Percentiles rank a stretch among this genome's conserved stretches.
Evolutionary conservation across 2,329 filamentous ascomycete genomes (phyloP).

Genomic region (Corinectria fuckeliana): DNA sequence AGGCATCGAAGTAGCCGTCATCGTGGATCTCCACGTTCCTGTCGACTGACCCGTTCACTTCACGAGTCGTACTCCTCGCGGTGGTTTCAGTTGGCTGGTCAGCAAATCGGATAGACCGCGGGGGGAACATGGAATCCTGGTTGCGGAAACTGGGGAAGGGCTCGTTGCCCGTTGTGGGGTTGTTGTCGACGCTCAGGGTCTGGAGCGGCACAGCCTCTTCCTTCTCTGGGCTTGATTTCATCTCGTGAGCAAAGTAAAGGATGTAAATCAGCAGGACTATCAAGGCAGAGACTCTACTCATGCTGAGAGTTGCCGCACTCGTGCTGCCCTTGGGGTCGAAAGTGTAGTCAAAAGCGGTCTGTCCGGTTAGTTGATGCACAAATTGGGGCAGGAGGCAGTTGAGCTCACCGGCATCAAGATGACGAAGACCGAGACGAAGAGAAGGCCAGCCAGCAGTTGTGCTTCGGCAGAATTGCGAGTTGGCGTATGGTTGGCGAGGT

Average conservation of each 20-base stretch:
- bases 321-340: conserved; percentile 66
- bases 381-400: rapidly evolving
- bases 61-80: conserved; percentile 26
- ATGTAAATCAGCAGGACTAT: conserved; percentile 76
- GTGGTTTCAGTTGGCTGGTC: conserved; percentile 29
- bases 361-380: background rate
- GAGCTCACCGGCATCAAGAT: conserved; percentile 46
- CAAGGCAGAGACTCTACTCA: conserved; percentile 79
- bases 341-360: conserved; percentile 51
- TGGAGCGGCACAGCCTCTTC: conserved; percentile 75
- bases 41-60: conserved; percentile 1
- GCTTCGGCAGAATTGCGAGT: conserved; percentile 44
- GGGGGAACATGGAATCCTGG: conserved; percentile 13
- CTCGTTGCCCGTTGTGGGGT: conserved; percentile 1
- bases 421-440: conserved; percentile 48
- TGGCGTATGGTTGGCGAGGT: conserved; percentile 72
- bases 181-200: conserved; percentile 64
- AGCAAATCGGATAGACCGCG: conserved; percentile 42
- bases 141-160: conserved; percentile 5
- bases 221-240: conserved; percentile 68
- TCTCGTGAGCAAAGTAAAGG: conserved; percentile 77
- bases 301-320: conserved; percentile 68
- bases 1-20: background rate
- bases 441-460: conserved; percentile 44
- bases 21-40: background rate